A percentile compares a stretch with the other conserved stretches of the same genome.
These are phyloP conservation scores for Fonsecaea multimorphosa DNA, from an alignment of 2,329 filamentous ascomycete genomes.

Conservation along the genomic window DNA sequence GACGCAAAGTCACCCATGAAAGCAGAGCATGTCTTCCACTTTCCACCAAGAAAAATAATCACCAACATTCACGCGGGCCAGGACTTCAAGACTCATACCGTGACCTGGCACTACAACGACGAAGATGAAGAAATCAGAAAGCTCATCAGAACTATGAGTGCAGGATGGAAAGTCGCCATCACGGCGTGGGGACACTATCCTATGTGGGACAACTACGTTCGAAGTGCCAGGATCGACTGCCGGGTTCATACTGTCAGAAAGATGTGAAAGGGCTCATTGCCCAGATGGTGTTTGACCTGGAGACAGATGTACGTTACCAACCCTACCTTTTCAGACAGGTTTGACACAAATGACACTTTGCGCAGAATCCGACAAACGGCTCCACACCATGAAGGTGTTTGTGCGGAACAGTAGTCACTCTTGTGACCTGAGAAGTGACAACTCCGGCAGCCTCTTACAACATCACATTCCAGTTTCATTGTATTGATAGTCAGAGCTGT, in stretches of 20 bases:
- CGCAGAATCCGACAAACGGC: background rate
- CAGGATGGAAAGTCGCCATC: conserved; percentile 31
- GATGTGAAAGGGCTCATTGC: conserved; percentile 13
- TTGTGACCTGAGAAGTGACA: background rate
- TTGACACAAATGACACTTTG: background rate
- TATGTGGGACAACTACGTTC: conserved; percentile 31
- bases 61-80: conserved; percentile 32
- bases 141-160: conserved; percentile 25
- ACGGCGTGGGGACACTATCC: conserved; percentile 24
- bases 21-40: background rate
- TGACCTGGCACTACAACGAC: conserved; percentile 27
- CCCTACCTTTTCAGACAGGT: background rate
- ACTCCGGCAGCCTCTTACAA: background rate
- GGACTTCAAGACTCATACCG: conserved; percentile 28
- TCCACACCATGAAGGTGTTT: background rate
- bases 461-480: background rate
- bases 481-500: conserved; percentile 6
- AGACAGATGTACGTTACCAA: background rate
- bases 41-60: conserved; percentile 20
- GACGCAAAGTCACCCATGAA: background rate
- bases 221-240: conserved; percentile 26
- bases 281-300: background rate
- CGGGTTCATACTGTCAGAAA: conserved; percentile 28
- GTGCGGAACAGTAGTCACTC: background rate
- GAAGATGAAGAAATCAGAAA: conserved; percentile 29